Evolutionary conservation across 192 early-diverging fungal genomes (phyloP).

Genomic region (Coemansia sp.): DNA sequence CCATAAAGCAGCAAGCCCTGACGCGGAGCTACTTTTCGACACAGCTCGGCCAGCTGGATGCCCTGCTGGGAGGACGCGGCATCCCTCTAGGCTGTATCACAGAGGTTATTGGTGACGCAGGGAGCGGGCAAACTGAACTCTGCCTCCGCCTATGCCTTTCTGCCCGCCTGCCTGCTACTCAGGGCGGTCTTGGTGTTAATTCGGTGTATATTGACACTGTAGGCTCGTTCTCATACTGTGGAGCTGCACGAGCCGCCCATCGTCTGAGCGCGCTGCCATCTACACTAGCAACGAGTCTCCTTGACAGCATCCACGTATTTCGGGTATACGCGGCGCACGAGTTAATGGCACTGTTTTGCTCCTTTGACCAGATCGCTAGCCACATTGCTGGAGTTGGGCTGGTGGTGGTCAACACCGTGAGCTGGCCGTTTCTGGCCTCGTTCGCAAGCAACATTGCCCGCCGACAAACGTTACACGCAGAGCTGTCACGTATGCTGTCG

Average conservation of each 20-base stretch:
- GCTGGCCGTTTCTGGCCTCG: slow-evolving; percentile 43
- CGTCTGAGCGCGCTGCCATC: neutral
- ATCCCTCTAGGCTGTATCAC: slow-evolving; percentile 16
- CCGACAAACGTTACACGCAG: slow-evolving; percentile 30
- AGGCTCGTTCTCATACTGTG: slow-evolving; percentile 20
- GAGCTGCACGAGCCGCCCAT: slow-evolving; percentile 5
- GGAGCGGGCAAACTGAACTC: slow-evolving; percentile 17
- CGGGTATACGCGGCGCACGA: slow-evolving; percentile 35
- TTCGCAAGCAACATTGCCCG: slow-evolving; percentile 22
- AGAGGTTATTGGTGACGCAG: slow-evolving; percentile 23
- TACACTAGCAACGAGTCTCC: neutral
- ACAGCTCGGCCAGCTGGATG: slow-evolving; percentile 13
- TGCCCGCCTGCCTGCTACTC: slow-evolving; percentile 8
- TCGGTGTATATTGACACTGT: slow-evolving; percentile 27
- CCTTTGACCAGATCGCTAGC: slow-evolving; percentile 17
- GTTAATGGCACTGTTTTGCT: slow-evolving; percentile 20
- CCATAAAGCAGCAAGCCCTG: slow-evolving; percentile 5
- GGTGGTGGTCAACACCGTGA: slow-evolving; percentile 30
- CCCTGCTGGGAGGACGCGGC: slow-evolving; percentile 18
- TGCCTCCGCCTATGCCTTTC: slow-evolving; percentile 29
- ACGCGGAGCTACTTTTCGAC: slow-evolving; percentile 18
- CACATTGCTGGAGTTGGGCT: slow-evolving; percentile 12
- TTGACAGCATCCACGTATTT: slow-evolving; percentile 21
- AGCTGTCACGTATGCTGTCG: slow-evolving; percentile 15
- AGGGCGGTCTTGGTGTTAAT: slow-evolving; percentile 1